Percentiles rank a stretch among this genome's conserved stretches.
Conservation (phyloP, 148 eudicot genomes). For the Euryodendron excelsum region DNA sequence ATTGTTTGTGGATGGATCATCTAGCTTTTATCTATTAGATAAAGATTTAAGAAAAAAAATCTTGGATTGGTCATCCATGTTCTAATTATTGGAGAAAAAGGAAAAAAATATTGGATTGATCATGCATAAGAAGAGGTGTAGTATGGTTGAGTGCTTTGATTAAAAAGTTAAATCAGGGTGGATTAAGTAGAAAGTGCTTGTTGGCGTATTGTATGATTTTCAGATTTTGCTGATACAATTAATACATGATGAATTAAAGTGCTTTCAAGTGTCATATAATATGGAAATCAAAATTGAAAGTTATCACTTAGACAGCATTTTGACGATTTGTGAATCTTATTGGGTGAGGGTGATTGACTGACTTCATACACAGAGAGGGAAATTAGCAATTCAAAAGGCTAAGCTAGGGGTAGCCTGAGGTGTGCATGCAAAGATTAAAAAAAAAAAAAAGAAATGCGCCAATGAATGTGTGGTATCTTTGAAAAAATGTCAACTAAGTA, state of each 20-base stretch:
- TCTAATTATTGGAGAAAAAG: not conserved
- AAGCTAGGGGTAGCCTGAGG: too few relatives aligned
- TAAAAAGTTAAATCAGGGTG: not conserved
- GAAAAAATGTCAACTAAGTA: not conserved
- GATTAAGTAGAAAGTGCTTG: constrained; percentile 1
- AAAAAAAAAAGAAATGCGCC: not conserved
- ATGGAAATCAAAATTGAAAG: too few relatives aligned
- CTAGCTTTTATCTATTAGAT: not conserved
- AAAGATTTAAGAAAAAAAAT: not conserved
- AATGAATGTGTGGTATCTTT: not conserved
- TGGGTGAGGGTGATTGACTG: too few relatives aligned
- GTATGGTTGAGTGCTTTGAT: not conserved
- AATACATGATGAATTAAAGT: not conserved
- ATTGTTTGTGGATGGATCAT: not conserved
- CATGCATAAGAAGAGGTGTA: not conserved
- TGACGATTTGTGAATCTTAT: too few relatives aligned
- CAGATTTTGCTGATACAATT: not conserved
- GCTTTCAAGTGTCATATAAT: not conserved
- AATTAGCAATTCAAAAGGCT: too few relatives aligned
- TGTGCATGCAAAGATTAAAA: too few relatives aligned
- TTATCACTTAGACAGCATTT: too few relatives aligned
- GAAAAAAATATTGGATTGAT: not conserved
- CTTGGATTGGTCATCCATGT: not conserved
- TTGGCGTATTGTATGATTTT: not conserved
- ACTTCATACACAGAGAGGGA: too few relatives aligned